These are phyloP conservation scores for Magnusiomyces suaveolens DNA, from an alignment of 1,139 yeast species.

Conservation along the genomic window DNA sequence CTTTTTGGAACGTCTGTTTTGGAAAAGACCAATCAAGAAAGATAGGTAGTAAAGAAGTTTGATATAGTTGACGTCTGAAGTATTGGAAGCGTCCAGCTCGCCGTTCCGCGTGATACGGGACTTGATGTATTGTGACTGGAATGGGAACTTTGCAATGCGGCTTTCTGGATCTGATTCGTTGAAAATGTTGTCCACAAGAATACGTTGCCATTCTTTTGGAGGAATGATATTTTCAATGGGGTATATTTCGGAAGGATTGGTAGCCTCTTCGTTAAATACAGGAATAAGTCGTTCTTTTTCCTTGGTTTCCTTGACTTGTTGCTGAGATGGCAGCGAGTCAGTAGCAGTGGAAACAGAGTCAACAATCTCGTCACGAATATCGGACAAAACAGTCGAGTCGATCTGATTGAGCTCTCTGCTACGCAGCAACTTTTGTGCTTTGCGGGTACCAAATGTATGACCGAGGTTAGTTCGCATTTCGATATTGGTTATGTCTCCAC, in stretches of 20 bases:
- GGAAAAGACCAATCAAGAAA: slow-evolving; percentile 67
- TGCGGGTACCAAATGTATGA: slow-evolving; percentile 94
- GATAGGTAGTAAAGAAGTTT: slow-evolving; percentile 73
- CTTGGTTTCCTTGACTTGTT: slow-evolving; percentile 45
- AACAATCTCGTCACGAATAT: slow-evolving; percentile 68
- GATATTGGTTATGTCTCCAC: slow-evolving; percentile 31
- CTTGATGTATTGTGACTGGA: slow-evolving; percentile 23
- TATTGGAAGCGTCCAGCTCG: slow-evolving; percentile 20
- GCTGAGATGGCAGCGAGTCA: slow-evolving; percentile 59
- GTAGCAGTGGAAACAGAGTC: slow-evolving; percentile 70
- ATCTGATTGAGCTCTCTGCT: slow-evolving; percentile 75
- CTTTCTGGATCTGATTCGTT: slow-evolving; percentile 42
- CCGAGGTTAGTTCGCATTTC: slow-evolving; percentile 76
- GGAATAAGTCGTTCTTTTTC: slow-evolving; percentile 78
- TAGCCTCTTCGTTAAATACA: slow-evolving; percentile 61
- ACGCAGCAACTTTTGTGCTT: slow-evolving; percentile 82
- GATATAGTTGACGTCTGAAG: slow-evolving; percentile 41
- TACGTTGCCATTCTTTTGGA: slow-evolving; percentile 49
- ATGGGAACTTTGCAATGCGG: slow-evolving; percentile 54
- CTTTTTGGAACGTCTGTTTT: slow-evolving; percentile 37
- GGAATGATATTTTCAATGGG: slow-evolving; percentile 66
- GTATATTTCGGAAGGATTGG: slow-evolving; percentile 71
- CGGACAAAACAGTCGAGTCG: slow-evolving; percentile 71
- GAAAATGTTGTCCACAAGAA: slow-evolving; percentile 51
- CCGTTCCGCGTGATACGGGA: slow-evolving; percentile 3